Conservation (phyloP, 805 yeast species). For the Kazachstania psychrophila region DNA sequence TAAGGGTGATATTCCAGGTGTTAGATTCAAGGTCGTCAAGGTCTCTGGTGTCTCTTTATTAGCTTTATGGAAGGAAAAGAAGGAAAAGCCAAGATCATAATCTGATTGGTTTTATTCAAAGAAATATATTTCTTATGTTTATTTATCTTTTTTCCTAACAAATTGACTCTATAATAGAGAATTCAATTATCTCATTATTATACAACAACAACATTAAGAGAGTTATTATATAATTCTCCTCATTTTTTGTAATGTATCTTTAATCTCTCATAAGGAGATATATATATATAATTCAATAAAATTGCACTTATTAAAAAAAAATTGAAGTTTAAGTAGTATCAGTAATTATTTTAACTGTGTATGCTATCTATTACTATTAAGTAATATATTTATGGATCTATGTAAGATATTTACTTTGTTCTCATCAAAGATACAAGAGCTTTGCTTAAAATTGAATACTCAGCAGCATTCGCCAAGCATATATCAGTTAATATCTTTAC, state of each 20-base stretch:
- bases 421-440: slow-evolving; percentile 7
- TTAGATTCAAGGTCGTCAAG: slow-evolving; percentile 99
- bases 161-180: not conserved
- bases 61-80: slow-evolving; percentile 99
- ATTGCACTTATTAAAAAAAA: too few relatives aligned
- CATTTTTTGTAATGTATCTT: slow-evolving; percentile 2
- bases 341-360: too few relatives aligned
- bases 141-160: too few relatives aligned
- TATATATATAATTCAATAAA: slow-evolving; percentile 1
- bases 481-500: slow-evolving; percentile 21
- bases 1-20: slow-evolving; percentile 99
- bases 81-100: slow-evolving; percentile 99
- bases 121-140: not conserved
- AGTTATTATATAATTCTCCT: not conserved
- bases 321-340: too few relatives aligned
- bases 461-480: slow-evolving; percentile 14
- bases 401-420: not conserved
- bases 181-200: not conserved
- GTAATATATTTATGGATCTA: not conserved
- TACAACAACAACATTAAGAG: not conserved
- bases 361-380: too few relatives aligned
- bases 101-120: slow-evolving; percentile 3
- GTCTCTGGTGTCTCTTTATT: slow-evolving; percentile 99
- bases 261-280: not conserved
- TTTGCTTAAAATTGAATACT: slow-evolving; percentile 8